Percentiles rank a stretch among this genome's conserved stretches.
phyloP scores from a whole-genome alignment of 345 rosid genomes.

The Aquilaria malaccensis region DNA sequence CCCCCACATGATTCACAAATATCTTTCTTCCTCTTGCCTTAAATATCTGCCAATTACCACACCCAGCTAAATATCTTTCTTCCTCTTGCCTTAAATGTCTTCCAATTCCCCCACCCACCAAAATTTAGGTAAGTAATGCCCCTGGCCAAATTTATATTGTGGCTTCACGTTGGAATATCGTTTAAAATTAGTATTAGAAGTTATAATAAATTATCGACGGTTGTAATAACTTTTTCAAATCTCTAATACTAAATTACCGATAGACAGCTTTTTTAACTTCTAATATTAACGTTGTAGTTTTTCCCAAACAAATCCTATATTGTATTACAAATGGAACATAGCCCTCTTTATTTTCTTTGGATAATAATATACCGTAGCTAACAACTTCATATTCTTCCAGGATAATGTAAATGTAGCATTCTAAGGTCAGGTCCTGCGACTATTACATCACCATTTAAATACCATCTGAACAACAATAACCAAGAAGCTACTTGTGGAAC shows the following conservation, averaged over 20 bases:
- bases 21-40: not conserved
- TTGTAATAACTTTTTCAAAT: too few species aligned
- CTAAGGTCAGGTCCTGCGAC: not conserved
- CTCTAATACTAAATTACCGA: too few species aligned
- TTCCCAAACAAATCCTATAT: too few species aligned
- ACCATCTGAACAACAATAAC: conserved; percentile 2
- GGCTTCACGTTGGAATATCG: too few species aligned
- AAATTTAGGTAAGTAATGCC: not conserved
- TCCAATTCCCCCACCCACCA: not conserved
- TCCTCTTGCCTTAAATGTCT: not conserved
- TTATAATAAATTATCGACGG: too few species aligned
- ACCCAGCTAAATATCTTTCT: not conserved
- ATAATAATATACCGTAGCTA: not conserved
- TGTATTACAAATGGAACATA: too few species aligned
- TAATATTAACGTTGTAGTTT: too few species aligned
- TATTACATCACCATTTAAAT: too few species aligned
- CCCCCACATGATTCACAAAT: too few species aligned
- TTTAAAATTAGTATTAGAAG: too few species aligned
- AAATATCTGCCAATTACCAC: not conserved
- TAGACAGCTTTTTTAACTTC: too few species aligned
- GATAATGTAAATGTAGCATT: not conserved
- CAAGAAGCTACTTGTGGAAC: not conserved
- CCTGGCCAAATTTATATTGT: not conserved
- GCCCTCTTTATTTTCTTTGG: too few species aligned
- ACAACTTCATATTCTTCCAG: not conserved